These are phyloP conservation scores for Annulohypoxylon bovei DNA, from an alignment of 495 filamentous ascomycete genomes.

Conservation along the genomic window DNA sequence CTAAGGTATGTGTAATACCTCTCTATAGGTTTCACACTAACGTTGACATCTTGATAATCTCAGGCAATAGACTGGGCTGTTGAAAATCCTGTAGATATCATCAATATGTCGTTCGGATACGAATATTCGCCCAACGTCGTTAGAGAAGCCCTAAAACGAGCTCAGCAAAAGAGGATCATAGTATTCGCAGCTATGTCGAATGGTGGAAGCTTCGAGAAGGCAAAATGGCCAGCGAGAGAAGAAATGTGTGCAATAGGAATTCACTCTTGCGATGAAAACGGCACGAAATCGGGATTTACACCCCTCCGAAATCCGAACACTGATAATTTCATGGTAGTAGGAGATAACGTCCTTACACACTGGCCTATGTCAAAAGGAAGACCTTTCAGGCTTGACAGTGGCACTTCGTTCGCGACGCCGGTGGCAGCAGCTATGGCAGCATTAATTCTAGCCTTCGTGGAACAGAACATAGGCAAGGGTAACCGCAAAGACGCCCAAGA, in stretches of 20 bases:
- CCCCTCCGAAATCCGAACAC: background rate
- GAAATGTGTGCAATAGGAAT: background rate
- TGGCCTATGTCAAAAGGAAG: slow-evolving; percentile 3
- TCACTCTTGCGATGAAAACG: slow-evolving; percentile 7
- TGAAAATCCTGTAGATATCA: background rate
- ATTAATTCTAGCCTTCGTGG: background rate
- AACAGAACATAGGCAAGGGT: background rate
- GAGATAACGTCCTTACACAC: slow-evolving; percentile 7
- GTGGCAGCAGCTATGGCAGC: slow-evolving; percentile 1
- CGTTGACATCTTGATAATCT: background rate
- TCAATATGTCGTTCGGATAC: slow-evolving; percentile 9
- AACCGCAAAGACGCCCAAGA: background rate
- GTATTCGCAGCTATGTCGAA: slow-evolving; percentile 11
- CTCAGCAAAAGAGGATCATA: background rate
- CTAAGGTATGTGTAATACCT: background rate
- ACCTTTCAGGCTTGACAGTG: background rate
- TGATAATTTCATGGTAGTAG: background rate
- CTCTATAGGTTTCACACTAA: background rate
- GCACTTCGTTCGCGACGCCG: slow-evolving; percentile 6
- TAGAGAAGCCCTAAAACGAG: background rate
- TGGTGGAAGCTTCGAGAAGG: background rate
- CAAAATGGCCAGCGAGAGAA: slow-evolving; percentile 5
- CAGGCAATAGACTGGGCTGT: slow-evolving; percentile 12
- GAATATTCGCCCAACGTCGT: background rate
- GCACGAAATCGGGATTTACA: background rate